Evolutionary conservation across 2,329 filamentous ascomycete genomes (phyloP), one percentile per base, ranked within the genome.

Genomic region (Fusarium liriodendri): DNA sequence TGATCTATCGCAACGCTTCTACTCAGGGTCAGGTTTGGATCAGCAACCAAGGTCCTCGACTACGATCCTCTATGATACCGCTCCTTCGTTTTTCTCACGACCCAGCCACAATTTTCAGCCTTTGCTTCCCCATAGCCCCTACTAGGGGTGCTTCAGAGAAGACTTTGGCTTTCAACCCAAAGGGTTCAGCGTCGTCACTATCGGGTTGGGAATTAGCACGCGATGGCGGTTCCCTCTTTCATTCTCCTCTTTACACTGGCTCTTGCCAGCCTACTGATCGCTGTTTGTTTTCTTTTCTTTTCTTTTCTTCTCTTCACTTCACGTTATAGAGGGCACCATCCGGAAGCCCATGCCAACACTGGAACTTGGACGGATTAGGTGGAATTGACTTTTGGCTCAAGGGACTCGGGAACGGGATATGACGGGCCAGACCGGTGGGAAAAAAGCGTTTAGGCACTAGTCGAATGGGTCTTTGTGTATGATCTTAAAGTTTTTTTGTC

Each of bases 261-360:
- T 38, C 50, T 45, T 57, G 25, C 50, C 13, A 32, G 27, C 59
- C 29, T 42, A 50, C 18, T 45, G 35, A 25, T 58, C 37, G 22
- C 47, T 29, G 25, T n/a, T n/a, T 20, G 2, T 52, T 32, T 52
- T 52, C 16, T 66, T 27, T 27, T 22, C n/a, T 54, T 32, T n/a
- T 67, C 25, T 25, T 57, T 55, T 32, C 38, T 57, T 62, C 13
- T 62, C 62, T 47, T 52, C 60, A 20, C 37, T 47, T 52, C 60
- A 22, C 37, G 52, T 60, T 40, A 70, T 77, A 77, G 75, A 77
- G 67, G 69, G 71, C 62, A 76, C 66, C 58, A 37, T 40, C 66
- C 57, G 45, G 62, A 64, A 58, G 72, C 72, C 71, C 62, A 74
- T 72, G 54, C 75, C 75, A 77, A 75, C 75, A 77, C 75, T 77